These are phyloP conservation scores for Colletotrichum musae DNA, from an alignment of 2,329 filamentous ascomycete species.

Conservation along the genomic window DNA sequence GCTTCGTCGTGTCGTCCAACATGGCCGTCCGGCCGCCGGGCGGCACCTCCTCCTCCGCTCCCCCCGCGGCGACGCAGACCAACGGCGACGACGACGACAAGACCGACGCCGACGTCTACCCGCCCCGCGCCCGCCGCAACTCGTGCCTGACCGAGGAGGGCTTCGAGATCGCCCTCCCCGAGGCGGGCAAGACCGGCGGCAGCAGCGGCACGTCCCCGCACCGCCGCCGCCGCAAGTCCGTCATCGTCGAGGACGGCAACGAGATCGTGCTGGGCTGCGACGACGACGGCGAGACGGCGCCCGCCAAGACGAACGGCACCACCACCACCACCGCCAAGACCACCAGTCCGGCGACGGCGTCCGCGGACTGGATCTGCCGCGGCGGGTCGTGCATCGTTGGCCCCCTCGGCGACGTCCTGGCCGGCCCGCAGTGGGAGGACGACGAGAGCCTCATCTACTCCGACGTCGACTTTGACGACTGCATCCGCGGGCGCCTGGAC, in stretches of 20 bases:
- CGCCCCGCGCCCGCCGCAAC: slow-evolving; percentile 47
- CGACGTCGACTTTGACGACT: slow-evolving; percentile 91
- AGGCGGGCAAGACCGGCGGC: slow-evolving; percentile 34
- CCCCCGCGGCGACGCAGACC: background rate
- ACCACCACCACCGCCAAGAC: slow-evolving; percentile 17
- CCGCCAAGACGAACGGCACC: slow-evolving; percentile 33
- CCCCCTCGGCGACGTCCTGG: slow-evolving; percentile 84
- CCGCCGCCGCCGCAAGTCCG: slow-evolving; percentile 54
- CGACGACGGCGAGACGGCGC: slow-evolving; percentile 37
- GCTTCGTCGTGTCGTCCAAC: slow-evolving; percentile 89
- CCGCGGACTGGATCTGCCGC: slow-evolving; percentile 69
- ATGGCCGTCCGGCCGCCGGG: slow-evolving; percentile 78
- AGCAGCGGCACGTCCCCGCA: slow-evolving; percentile 24
- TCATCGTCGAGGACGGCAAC: slow-evolving; percentile 69
- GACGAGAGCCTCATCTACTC: slow-evolving; percentile 75
- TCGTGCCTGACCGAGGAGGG: slow-evolving; percentile 63
- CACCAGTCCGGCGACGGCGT: background rate
- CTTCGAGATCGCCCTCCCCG: slow-evolving; percentile 62
- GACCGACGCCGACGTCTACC: slow-evolving; percentile 5
- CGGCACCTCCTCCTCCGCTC: background rate
- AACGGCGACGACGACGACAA: background rate
- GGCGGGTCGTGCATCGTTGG: slow-evolving; percentile 88
- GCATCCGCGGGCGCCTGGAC: slow-evolving; percentile 84
- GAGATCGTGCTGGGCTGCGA: slow-evolving; percentile 64
- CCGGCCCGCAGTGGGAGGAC: slow-evolving; percentile 88